Evolutionary conservation across 192 early-diverging fungal genomes (phyloP), one percentile per base, ranked within the genome.

Genomic region (Jimgerdemannia flammicorona): DNA sequence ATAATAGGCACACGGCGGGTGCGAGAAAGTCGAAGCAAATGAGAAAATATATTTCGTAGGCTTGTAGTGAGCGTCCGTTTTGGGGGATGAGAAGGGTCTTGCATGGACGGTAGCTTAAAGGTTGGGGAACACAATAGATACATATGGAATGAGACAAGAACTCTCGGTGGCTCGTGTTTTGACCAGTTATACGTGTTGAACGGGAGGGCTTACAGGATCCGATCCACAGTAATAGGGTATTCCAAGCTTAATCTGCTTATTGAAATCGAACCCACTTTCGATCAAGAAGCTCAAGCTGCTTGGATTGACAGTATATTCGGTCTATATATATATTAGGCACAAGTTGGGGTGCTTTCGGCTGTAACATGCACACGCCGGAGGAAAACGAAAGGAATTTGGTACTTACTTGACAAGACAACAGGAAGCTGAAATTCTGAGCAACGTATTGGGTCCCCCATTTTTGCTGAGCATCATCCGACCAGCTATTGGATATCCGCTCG

Each of bases 221-320:
- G 49, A 59, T 59, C 49, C 49, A 59, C 49, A 59, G 49, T 59
- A 59, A 77, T 91, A 98, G 10, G 91, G 90, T 65, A 99, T 93
- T 3, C 96, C 98, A 68, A 91, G 76, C 11, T 80, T 74, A 17
- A 94, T 90, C 80, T 91, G 89, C 40, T 86, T 83, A 74, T 92
- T 91, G 72, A 98, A 92, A 79, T 98, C 96, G 54, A 97, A 93
- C 4, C 94, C 94, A 78, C 90, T 93, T 72, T 92, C 89, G 17
- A 91, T 90, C 66, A 99, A 77, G 70, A 99, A 99, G 19, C 85
- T 70, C 75, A 96, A 78, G 74, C 92, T 95, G 18, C 78, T 72
- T 2, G 93, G 89, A 29, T 83, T 89, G 4, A 97, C 90, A 42
- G 80, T 80, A 80, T 95, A 90, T 74, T 88, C 87, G 66, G 79